phyloP scores from a whole-genome alignment of 1,139 yeast genomes.

The Sugiyamaella pinicola region DNA sequence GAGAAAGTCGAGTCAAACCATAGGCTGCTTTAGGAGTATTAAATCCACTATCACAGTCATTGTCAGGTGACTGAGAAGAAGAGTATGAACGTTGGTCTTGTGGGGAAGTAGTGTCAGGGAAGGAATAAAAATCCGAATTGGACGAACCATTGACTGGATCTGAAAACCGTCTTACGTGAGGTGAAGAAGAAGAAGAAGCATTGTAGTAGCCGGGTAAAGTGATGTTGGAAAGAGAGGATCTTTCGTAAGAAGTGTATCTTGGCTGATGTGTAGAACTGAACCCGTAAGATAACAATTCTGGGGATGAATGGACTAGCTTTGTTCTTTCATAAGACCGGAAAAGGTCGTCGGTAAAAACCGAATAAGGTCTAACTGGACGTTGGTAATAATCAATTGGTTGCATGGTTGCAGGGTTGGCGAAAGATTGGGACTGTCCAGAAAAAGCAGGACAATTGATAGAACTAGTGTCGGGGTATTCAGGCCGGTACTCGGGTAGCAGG shows the following conservation, averaged over 20 bases:
- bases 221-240: not conserved
- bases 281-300: not conserved
- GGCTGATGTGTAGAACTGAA: not conserved
- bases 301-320: slow-evolving; percentile 1
- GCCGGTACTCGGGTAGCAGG: too few species aligned
- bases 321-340: slow-evolving; percentile 5
- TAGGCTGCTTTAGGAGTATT: slow-evolving; percentile 12
- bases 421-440: not conserved
- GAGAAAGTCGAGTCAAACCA: slow-evolving; percentile 11
- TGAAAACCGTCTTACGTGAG: not conserved
- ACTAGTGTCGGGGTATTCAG: not conserved
- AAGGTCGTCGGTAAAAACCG: not conserved
- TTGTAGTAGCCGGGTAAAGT: not conserved
- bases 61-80: not conserved
- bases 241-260: slow-evolving; percentile 6
- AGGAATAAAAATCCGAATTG: not conserved
- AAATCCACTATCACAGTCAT: slow-evolving; percentile 1
- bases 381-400: not conserved
- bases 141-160: not conserved
- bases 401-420: not conserved
- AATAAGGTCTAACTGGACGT: not conserved
- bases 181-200: not conserved
- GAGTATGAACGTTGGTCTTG: not conserved
- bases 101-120: not conserved
- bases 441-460: not conserved